Base-by-base conservation (phyloP, 352 stramenopile species). In the Pythium sp. region DNA sequence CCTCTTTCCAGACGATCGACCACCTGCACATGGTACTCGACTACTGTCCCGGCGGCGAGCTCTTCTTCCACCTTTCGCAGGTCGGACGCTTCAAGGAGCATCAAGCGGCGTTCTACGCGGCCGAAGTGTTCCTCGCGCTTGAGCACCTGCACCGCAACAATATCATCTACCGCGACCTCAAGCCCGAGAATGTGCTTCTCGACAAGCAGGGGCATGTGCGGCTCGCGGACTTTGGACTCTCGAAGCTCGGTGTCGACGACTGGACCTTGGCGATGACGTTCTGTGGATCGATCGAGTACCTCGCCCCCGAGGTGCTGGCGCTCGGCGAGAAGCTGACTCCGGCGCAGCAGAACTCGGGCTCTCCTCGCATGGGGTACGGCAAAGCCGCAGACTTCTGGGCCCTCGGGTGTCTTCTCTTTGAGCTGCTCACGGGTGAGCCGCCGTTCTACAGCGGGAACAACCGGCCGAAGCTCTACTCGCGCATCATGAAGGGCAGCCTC, bases 111-210 rank as follows among this genome's bases (percentile, higher is more conserved):
- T 98, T 98, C 61, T 98, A 98, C 69, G 70, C 87, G 12, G 89
- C 90, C 36, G 92, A 98, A 77, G 81, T 97, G 8, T 86, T 90
- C 20, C 75, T 94, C 20, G 87, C 86, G n/a, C 75, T 95, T 26
- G 84, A 92, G 54, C 75, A 93, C 64, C 70, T 95, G 53, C 86
- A 95, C 61, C 63, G 72, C 1, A 75, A 91, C 64, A 78, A 84
- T 51, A 87, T 95, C 64, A 87, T 97, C 46, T 96, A 97, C 63
- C 84, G 91, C 11, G 91, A 98, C 63, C 76, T 98, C 30, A 97
- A 98, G 62, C 91, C 91, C 1, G 90, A 97, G 68, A 98, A 98
- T 66, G 82, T 98, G 34, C 72, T 98, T 26, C 75, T 98, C 15
- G 81, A 96, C 68, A 71, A 87, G 43, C 71, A 96, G 26, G 94